Base-by-base conservation (phyloP, 2,329 filamentous ascomycete genomes). In the Colletotrichum zoysiae region DNA sequence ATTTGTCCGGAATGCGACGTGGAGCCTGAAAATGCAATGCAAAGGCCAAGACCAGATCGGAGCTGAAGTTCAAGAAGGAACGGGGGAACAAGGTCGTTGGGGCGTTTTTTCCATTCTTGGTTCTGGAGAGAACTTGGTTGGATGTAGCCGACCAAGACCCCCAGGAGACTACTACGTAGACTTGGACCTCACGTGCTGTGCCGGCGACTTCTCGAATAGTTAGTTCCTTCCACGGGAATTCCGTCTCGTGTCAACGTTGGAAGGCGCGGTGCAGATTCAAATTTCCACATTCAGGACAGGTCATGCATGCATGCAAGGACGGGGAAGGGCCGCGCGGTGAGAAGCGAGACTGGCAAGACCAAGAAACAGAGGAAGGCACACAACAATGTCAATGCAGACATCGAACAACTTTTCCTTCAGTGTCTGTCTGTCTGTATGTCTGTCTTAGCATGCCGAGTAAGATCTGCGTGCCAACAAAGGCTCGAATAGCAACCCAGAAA, bases 401-500 rank as follows among this genome's bases (percentile, higher is more conserved):
- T 14, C 30, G 12, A 40, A 40, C 18, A 26, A n/a, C 23, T 61
- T 26, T 23, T 35, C 11, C 23, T 38, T 14, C 44, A 9, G 44
- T 30, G 30, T 30, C 30, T 30, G 26, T 26, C 26, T 26, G 26
- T 26, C 26, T 26, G n/a, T n/a, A n/a, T n/a, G 30, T 30, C 30
- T 30, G 30, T 60, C 55, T 65, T 60, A 66, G 48, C 23, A 48
- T 14, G 20, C 20, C 26, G 42, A 53, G 33, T 46, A 53, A 65
- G n/a, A 56, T 64, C 57, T 55, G 60, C 50, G 40, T 71, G 64
- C 64, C 64, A 60, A 30, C 33, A 55, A 48, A 18, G 16, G 20
- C 46, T 33, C 57, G 51, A 16, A 16, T 20, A 50, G 26, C 53
- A n/a, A 38, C 30, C n/a, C 38, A 26, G 33, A 51, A 62, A 57